Conservation (phyloP, 805 yeast species). For the Tanozyma kutaoensis region DNA sequence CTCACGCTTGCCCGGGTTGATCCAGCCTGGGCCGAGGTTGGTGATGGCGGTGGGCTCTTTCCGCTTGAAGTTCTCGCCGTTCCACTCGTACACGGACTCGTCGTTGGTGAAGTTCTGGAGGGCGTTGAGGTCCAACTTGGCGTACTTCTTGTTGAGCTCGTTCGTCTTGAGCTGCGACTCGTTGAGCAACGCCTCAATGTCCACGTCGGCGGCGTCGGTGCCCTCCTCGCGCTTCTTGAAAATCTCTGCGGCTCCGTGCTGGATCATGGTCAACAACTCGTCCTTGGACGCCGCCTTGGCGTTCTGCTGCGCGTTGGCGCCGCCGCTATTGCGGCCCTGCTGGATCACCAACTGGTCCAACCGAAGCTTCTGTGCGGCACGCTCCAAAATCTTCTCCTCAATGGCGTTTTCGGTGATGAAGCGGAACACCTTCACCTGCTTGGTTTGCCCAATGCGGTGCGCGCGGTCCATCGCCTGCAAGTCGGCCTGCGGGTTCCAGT, state of each 20-base stretch:
- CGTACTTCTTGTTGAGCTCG: constrained; percentile 49
- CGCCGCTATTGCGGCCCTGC: constrained; percentile 33
- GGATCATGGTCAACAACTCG: constrained; percentile 89
- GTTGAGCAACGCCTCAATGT: constrained; percentile 47
- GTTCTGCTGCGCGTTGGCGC: constrained; percentile 30
- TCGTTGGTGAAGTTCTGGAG: constrained; percentile 63
- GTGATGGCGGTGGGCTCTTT: constrained; percentile 32
- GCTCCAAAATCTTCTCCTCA: constrained; percentile 89
- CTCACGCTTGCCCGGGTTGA: constrained; percentile 77
- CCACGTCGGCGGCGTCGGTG: constrained; percentile 31
- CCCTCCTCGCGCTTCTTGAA: constrained; percentile 17
- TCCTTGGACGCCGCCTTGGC: constrained; percentile 76
- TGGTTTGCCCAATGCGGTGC: constrained; percentile 93
- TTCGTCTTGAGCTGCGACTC: constrained; percentile 53
- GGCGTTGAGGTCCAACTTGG: constrained; percentile 61
- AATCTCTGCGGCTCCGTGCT: constrained; percentile 87
- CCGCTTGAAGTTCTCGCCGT: constrained; percentile 70
- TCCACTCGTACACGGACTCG: constrained; percentile 71
- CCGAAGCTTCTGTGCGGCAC: constrained; percentile 90
- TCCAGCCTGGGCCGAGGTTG: constrained; percentile 50
- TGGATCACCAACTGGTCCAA: constrained; percentile 92
- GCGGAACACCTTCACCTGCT: constrained; percentile 85
- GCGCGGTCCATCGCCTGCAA: constrained; percentile 98
- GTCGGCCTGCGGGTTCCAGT: constrained; percentile 98
- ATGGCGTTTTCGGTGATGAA: constrained; percentile 93